Conservation (phyloP, 495 filamentous ascomycete genomes). For the Podospora pseudoanserina region DNA sequence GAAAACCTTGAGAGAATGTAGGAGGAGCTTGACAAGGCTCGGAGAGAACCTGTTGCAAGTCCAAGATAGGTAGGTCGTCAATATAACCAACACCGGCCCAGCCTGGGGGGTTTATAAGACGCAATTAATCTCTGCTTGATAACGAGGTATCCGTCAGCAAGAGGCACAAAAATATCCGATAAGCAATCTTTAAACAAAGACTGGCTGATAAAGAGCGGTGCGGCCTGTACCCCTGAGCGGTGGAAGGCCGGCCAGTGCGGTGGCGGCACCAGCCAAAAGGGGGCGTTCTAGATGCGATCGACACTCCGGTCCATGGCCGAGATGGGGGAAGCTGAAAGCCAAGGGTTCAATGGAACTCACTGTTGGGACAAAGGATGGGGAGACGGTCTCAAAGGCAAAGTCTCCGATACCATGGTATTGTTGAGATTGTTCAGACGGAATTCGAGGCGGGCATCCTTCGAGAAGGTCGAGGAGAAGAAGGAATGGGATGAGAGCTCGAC, state of each 20-base stretch:
- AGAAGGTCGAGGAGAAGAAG: background rate
- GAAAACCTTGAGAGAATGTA: background rate
- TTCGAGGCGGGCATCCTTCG: background rate
- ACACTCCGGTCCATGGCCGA: conserved; percentile 10
- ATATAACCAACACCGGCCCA: background rate
- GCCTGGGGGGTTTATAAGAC: background rate
- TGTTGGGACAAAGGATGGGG: background rate
- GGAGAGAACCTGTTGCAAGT: background rate
- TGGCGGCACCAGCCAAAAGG: conserved; percentile 8
- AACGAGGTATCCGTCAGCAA: background rate
- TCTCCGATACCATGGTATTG: background rate
- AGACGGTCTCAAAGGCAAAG: background rate
- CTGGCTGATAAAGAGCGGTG: background rate
- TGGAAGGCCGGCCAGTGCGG: background rate
- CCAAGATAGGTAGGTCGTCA: background rate
- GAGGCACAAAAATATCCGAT: background rate
- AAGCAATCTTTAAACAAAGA: background rate
- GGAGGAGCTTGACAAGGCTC: background rate
- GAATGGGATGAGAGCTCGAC: background rate
- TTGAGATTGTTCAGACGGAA: background rate
- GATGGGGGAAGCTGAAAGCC: conserved; percentile 2
- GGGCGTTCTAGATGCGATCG: conserved; percentile 6
- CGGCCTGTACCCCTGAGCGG: conserved; percentile 4
- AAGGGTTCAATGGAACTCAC: conserved; percentile 1
- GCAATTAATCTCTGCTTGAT: background rate